Evolutionary conservation across 2,329 filamentous ascomycete genomes (phyloP).

Genomic region (Aspergillus piperis): DNA sequence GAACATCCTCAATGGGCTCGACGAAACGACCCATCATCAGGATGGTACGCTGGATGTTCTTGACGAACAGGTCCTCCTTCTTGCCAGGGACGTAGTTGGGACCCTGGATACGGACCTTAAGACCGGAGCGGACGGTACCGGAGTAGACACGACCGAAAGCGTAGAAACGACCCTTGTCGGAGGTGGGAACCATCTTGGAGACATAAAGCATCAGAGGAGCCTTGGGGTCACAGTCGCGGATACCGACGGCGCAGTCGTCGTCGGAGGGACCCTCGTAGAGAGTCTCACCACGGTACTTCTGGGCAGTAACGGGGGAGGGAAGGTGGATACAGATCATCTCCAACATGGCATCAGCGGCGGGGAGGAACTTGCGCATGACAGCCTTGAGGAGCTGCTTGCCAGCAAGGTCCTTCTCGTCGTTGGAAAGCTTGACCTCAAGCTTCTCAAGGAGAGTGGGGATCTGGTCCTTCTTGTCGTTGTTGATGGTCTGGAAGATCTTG

Average conservation of each 20-base stretch:
- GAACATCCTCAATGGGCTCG: conserved; percentile 98
- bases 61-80: conserved; percentile 99
- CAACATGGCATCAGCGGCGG: conserved; percentile 93
- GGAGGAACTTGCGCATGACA: conserved; percentile 98
- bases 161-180: conserved; percentile 99
- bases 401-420: conserved; percentile 88
- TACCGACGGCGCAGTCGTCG: conserved; percentile 90
- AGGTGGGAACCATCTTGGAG: conserved; percentile 99
- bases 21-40: conserved; percentile 99
- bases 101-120: conserved; percentile 99
- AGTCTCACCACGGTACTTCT: conserved; percentile 97
- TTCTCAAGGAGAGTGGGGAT: conserved; percentile 80
- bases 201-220: conserved; percentile 99
- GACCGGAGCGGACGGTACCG: conserved; percentile 94
- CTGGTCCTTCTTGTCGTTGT: conserved; percentile 99
- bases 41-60: conserved; percentile 98
- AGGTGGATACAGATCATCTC: conserved; percentile 99
- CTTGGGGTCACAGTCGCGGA: conserved; percentile 98
- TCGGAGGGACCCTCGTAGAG: conserved; percentile 97
- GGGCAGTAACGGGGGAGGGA: conserved; percentile 91
- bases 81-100: conserved; percentile 97
- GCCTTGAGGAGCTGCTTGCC: conserved; percentile 98
- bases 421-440: conserved; percentile 87
- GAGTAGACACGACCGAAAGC: conserved; percentile 99
- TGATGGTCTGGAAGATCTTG: conserved; percentile 94